Base-by-base conservation (phyloP, 257 asterid genomes). In the Solanum clarkiae region DNA sequence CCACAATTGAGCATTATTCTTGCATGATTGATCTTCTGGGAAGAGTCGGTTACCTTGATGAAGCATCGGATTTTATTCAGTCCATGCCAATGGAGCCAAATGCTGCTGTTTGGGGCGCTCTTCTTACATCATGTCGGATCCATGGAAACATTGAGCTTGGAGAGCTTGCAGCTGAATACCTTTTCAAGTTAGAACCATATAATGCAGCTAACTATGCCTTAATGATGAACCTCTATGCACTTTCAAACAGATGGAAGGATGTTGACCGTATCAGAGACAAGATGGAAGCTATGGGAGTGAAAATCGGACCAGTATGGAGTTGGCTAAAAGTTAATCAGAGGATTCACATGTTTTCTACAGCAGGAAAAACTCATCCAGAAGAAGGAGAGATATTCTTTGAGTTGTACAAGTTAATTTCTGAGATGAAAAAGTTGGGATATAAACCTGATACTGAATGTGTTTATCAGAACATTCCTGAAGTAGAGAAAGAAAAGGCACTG, bases 1-100 rank as follows among this genome's bases (percentile, higher is more conserved):
- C 95, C 16, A 89, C 91, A 55, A 91, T 92, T 59, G 92, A 93
- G 85, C 97, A 93, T 85, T 91, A 89, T 83, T 92, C 95, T 42
- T 91, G 94, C 86, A 90, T 92, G 95, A 94, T 93, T 86, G 97
- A 93, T 88, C 92, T 93, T 22, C 92, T 92, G 29, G 97, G 92
- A 88, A 88, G 89, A 86, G 89, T 86, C 10, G 94, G 97, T 8
- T 93, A 91, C 82, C 90, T 93, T 29, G 95, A 93, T 18, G 94
- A 93, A 88, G 97, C 97, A 4, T 92, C 92, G 87, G 93, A 93
- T 80, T 88, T 92, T 77, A 91, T 91, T 84, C 80, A 65, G 79
- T 84, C 85, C 68, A 92, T 91, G 94, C 91, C 95, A 15, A 24
- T 87, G 75, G 83, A 89, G 80, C 93, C 95, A 15, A 95, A 93